These are phyloP conservation scores for Aspergillus sergii DNA, from an alignment of 2,329 filamentous ascomycete genomes.

Conservation along the genomic window DNA sequence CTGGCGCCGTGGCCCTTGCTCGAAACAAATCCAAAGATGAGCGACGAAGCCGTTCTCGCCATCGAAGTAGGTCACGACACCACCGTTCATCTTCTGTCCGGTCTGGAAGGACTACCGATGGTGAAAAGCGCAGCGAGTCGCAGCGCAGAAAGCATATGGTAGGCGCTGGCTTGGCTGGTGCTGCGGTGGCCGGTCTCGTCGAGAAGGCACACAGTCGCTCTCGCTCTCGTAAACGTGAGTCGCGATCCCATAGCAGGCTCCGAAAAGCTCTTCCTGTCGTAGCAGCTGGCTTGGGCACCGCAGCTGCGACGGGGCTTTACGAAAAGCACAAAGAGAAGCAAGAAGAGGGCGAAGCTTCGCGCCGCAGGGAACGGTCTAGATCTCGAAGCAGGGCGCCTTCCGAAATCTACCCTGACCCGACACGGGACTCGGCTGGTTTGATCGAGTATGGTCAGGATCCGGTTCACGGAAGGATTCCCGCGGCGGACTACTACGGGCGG, in stretches of 20 bases:
- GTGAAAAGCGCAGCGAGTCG: slow-evolving; percentile 39
- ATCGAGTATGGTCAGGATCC: slow-evolving; percentile 68
- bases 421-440: slow-evolving; percentile 52
- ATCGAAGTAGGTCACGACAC: slow-evolving; percentile 50
- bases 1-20: slow-evolving; percentile 62
- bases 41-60: slow-evolving; percentile 46
- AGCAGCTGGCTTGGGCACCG: slow-evolving; percentile 63
- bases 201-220: slow-evolving; percentile 62
- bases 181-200: slow-evolving; percentile 63
- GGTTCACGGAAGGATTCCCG: slow-evolving; percentile 58
- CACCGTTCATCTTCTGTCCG: slow-evolving; percentile 37
- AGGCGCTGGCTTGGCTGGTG: slow-evolving; percentile 63
- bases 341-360: slow-evolving; percentile 51
- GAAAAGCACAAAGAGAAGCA: slow-evolving; percentile 65
- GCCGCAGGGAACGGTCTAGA: slow-evolving; percentile 46
- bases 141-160: slow-evolving; percentile 63
- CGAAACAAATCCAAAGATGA: slow-evolving; percentile 55
- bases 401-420: slow-evolving; percentile 42
- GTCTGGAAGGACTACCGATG: slow-evolving; percentile 21
- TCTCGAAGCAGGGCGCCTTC: slow-evolving; percentile 49
- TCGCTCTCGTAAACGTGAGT: slow-evolving; percentile 52
- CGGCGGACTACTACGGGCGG: slow-evolving; percentile 50
- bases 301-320: slow-evolving; percentile 63
- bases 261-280: slow-evolving; percentile 62
- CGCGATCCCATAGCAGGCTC: slow-evolving; percentile 58